These are phyloP conservation scores for Chamaecrista fasciculata DNA, from an alignment of 306 rosid species.

Conservation along the genomic window DNA sequence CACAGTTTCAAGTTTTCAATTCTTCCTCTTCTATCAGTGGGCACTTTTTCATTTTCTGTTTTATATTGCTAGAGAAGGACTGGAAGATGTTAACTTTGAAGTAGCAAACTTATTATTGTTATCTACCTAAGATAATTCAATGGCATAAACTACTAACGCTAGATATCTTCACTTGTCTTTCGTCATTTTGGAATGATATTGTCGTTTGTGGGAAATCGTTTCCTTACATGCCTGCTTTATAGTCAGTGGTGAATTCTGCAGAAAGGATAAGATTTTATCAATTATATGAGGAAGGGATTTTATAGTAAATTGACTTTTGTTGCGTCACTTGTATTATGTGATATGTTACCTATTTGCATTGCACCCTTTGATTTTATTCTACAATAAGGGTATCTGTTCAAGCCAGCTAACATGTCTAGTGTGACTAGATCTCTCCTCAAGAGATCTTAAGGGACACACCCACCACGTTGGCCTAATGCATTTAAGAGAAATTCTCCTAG, in stretches of 20 bases:
- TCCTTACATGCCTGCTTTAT: neutral
- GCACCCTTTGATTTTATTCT: too few species aligned
- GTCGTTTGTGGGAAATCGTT: neutral
- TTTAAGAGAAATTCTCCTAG: too few species aligned
- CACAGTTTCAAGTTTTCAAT: neutral
- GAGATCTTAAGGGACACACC: too few species aligned
- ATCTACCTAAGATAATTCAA: neutral
- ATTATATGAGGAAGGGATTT: neutral
- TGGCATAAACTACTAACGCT: neutral
- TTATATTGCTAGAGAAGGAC: neutral
- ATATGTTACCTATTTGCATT: neutral
- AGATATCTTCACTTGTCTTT: neutral
- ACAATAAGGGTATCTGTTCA: too few species aligned
- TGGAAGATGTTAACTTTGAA: neutral
- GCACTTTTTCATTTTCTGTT: neutral
- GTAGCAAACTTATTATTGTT: neutral
- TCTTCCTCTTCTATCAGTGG: neutral
- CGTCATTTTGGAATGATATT: neutral
- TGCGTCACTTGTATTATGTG: neutral
- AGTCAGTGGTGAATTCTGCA: too few species aligned
- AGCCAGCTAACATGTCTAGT: too few species aligned
- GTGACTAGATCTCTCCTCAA: too few species aligned
- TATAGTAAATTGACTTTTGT: neutral
- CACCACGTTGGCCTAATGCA: too few species aligned
- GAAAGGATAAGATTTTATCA: neutral